These are phyloP conservation scores for Geum urbanum DNA, from an alignment of 306 rosid species.

Conservation along the genomic window DNA sequence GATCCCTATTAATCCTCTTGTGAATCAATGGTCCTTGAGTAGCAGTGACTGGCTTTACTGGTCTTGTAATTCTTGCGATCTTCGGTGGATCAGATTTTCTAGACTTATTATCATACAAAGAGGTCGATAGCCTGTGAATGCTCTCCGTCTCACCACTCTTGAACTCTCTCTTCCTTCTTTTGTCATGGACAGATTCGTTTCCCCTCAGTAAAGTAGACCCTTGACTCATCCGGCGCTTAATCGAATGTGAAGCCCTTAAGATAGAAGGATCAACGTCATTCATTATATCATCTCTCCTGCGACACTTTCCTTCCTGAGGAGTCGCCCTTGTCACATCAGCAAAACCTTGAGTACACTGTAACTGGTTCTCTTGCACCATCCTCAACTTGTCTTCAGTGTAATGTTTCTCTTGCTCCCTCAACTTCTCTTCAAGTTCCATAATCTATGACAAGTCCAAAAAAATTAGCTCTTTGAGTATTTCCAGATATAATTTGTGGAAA, in stretches of 20 bases:
- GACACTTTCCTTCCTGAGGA: slow-evolving; percentile 39
- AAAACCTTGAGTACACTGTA: slow-evolving; percentile 35
- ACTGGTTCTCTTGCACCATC: slow-evolving; percentile 33
- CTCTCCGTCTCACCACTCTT: slow-evolving; percentile 68
- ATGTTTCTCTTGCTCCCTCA: slow-evolving; percentile 26
- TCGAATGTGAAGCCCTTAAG: slow-evolving; percentile 48
- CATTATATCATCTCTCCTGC: slow-evolving; percentile 37
- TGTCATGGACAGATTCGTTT: slow-evolving; percentile 46
- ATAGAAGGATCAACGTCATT: slow-evolving; percentile 50
- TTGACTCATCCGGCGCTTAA: slow-evolving; percentile 43
- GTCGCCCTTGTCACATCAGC: slow-evolving; percentile 49
- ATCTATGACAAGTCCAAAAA: slow-evolving; percentile 44
- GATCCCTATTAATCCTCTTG: slow-evolving; percentile 59
- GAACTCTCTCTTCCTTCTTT: slow-evolving; percentile 55
- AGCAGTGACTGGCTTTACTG: slow-evolving; percentile 44
- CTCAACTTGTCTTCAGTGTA: slow-evolving; percentile 21
- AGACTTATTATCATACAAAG: slow-evolving; percentile 39
- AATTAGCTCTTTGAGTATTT: not conserved
- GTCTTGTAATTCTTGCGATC: slow-evolving; percentile 44
- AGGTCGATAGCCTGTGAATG: slow-evolving; percentile 27
- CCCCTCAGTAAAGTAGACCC: slow-evolving; percentile 43
- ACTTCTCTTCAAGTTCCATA: slow-evolving; percentile 61
- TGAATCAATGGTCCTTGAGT: slow-evolving; percentile 53
- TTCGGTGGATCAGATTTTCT: slow-evolving; percentile 83
- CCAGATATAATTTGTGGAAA: not conserved